Evolutionary conservation across 192 early-diverging fungal genomes (phyloP), one percentile per base, ranked within the genome.

Genomic region (Jimgerdemannia flammicorona): DNA sequence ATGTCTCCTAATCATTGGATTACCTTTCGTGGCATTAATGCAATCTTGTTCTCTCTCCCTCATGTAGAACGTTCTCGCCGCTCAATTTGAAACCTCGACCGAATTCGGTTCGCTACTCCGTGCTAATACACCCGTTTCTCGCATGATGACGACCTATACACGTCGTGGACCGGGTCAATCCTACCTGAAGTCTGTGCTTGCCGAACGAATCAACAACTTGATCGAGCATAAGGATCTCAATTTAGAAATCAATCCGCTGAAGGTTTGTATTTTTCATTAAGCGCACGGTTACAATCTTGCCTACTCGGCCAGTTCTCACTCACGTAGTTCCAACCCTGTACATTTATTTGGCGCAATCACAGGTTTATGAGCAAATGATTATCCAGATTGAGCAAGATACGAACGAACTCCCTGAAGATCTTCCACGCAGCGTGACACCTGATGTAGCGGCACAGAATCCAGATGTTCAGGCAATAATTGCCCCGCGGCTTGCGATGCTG

Each of bases 111-210:
- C 91, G n/a, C 83, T 99, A n/a, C 85, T 99, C 74, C 94, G 97
- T 43, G 95, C 96, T 67, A 99, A 99, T 84, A 97, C 96, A n/a
- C 95, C 97, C 0, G 95, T 98, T 8, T 97, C 96, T 20, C 91
- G 97, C 43, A 98, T 98, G 96, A 97, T 99, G 95, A 97, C 96
- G 44, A 96, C 96, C 3, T 99, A 99, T 80, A 97, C 96, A 0
- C 89, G 95, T 69, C 92, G 97, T 54, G 94, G 95, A 9, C 94
- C 94, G 4, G 96, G 96, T 40, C 95, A 97, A 85, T 91, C 93
- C 40, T 99, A 99, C 73, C 83, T 98, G 67, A 96, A 96, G 78
- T 89, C 91, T 20, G 93, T 95, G 29, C 81, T 94, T 44, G 92
- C 95, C 1, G 88, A 91, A 69, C 88, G 92, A 59, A 94, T 99